Evolutionary conservation across 306 rosid species (phyloP), one percentile per base, ranked within the genome.

Genomic region (Castanea crenata): DNA sequence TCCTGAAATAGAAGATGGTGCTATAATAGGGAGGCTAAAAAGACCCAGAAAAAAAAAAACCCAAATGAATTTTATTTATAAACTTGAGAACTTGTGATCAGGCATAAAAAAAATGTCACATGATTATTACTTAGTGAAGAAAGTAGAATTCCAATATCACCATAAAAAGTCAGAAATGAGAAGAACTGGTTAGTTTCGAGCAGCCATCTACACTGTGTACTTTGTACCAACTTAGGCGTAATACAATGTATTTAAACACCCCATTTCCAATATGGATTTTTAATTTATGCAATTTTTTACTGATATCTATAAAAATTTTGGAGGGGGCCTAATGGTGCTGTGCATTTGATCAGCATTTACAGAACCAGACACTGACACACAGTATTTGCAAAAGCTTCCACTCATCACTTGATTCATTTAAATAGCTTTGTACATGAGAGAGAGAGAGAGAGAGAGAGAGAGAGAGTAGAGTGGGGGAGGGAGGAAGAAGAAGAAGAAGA

Each of bases 1-100:
- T 95, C 99, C 99, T 95, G 92, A 74, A 69, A 90, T 16, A 84
- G 69, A 79, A 72, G 79, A 67, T 44, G 73, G 54, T 69, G 69
- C 23, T 74, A 62, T 55, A 80, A 62, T n/a, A 63, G 67, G 58
- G 67, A 81, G 65, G 14, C 75, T 49, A 79, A 73, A 35, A 46
- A 70, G 59, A 80, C 41, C 55, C 80, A 73, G 62, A 72, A 4
- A 57, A 25, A 23, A 23, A 23, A 70, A 81, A 52, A 25, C 57
- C 20, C 23, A 32, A 7, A 15, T 12, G 20, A 14, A 73, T 12
- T 44, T 31, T 38, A 29, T 38, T 21, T 38, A 29, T 38, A 67
- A 32, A 62, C 14, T 16, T 49, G 19, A 20, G 20, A 13, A 49
- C 62, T 75, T 68, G 31, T 13, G 16, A 23, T 44, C 32, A 9